Percentiles rank a stretch among this genome's conserved stretches.
phyloP scores from a whole-genome alignment of 192 early-diverging fungal genomes.

The Linnemannia exigua region DNA sequence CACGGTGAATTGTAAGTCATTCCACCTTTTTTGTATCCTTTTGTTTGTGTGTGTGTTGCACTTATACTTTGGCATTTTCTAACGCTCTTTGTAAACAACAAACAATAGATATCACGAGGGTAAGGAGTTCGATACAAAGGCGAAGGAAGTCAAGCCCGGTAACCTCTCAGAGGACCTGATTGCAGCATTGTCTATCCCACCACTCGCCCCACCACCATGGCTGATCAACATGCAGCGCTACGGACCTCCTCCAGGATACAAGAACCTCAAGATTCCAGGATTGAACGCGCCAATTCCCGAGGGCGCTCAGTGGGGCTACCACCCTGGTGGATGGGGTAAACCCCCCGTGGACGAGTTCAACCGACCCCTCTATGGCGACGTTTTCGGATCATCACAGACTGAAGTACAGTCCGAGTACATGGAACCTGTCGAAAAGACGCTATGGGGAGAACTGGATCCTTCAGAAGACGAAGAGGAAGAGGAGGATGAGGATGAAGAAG shows the following conservation, averaged over 20 bases:
- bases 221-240: constrained; percentile 98
- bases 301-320: constrained; percentile 98
- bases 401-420: constrained; percentile 71
- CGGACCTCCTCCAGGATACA: constrained; percentile 96
- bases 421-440: constrained; percentile 77
- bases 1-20: constrained; percentile 85
- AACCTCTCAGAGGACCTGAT: constrained; percentile 88
- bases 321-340: constrained; percentile 95
- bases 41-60: not conserved
- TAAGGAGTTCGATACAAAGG: constrained; percentile 93
- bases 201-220: constrained; percentile 96
- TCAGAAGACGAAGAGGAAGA: constrained; percentile 72
- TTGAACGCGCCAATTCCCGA: constrained; percentile 96
- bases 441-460: constrained; percentile 94
- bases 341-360: constrained; percentile 90
- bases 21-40: not conserved
- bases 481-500: constrained; percentile 64
- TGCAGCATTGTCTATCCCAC: constrained; percentile 91
- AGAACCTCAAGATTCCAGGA: constrained; percentile 91
- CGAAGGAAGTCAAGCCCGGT: constrained; percentile 92
- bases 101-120: constrained; percentile 90
- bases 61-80: not conserved
- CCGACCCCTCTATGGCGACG: constrained; percentile 95
- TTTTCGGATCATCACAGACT: constrained; percentile 82
- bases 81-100: not conserved